Evolutionary conservation across 805 yeast species (phyloP).

Genomic region (Candida boleticola): DNA sequence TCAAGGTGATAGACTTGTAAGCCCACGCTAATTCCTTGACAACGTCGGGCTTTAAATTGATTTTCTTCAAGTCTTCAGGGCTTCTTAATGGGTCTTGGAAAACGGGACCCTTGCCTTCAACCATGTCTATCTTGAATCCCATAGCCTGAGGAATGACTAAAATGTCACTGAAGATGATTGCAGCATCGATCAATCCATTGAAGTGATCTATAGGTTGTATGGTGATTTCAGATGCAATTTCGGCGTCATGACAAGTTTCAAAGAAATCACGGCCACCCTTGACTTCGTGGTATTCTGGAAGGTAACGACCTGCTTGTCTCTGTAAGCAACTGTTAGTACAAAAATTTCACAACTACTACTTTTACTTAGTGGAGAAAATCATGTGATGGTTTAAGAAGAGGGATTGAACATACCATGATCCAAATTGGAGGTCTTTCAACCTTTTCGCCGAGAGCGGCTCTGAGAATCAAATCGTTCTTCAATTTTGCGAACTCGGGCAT

Average conservation of each 20-base stretch:
- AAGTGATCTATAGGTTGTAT: conserved; percentile 93
- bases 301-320: conserved; percentile 95
- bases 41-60: conserved; percentile 67
- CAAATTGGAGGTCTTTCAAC: conserved; percentile 98
- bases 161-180: conserved; percentile 93
- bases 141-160: conserved; percentile 96
- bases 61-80: conserved; percentile 61
- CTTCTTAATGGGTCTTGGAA: conserved; percentile 84
- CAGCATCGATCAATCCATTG: conserved; percentile 90
- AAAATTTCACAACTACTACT: too few species aligned
- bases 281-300: conserved; percentile 88
- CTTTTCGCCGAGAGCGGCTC: conserved; percentile 87
- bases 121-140: conserved; percentile 94
- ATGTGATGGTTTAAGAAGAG: too few species aligned
- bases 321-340: conserved; percentile 14
- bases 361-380: too few species aligned
- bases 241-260: conserved; percentile 93
- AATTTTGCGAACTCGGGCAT: conserved; percentile 63
- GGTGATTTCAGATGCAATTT: conserved; percentile 88
- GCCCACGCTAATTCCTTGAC: conserved; percentile 88
- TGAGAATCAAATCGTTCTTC: conserved; percentile 83
- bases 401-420: conserved; percentile 70
- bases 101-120: conserved; percentile 92
- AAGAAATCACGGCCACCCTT: conserved; percentile 87
- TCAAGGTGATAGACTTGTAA: conserved; percentile 84